Percentiles rank a stretch among this genome's conserved stretches.
Evolutionary conservation across 805 yeast species (phyloP).

Genomic region (Barnettozyma californica): DNA sequence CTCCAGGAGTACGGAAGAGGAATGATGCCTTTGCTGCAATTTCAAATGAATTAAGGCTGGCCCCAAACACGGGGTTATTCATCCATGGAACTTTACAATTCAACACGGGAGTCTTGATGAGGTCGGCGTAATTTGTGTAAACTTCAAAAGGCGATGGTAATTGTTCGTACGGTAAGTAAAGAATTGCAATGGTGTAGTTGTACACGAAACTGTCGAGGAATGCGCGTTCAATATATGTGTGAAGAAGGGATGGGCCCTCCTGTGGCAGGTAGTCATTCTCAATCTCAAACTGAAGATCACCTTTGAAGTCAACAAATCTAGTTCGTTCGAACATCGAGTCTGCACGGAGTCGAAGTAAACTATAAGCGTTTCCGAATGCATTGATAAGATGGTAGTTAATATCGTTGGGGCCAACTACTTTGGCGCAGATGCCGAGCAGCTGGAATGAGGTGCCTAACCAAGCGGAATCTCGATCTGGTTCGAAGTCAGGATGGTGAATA

Average conservation of each 20-base stretch:
- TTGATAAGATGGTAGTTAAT: neutral
- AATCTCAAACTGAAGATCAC: neutral
- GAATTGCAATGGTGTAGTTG: constrained; percentile 35
- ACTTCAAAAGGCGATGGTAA: constrained; percentile 28
- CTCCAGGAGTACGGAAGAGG: constrained; percentile 16
- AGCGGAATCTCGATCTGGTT: neutral
- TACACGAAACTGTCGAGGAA: constrained; percentile 40
- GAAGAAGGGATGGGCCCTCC: neutral
- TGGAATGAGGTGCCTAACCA: neutral
- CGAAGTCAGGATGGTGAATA: neutral
- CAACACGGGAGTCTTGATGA: constrained; percentile 32
- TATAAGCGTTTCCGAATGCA: neutral
- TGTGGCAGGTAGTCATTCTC: neutral
- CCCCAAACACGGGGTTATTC: constrained; percentile 38
- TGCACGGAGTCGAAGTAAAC: neutral
- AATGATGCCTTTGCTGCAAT: constrained; percentile 32
- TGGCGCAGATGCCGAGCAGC: neutral
- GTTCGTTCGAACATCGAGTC: neutral
- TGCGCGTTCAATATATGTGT: constrained; percentile 24
- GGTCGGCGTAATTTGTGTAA: constrained; percentile 29
- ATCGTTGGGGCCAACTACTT: neutral
- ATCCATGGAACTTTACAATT: constrained; percentile 36
- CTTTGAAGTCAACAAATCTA: neutral
- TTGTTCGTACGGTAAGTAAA: constrained; percentile 20
- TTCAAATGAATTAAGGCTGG: constrained; percentile 32